These are phyloP conservation scores for Fomitopsis betulina DNA, from an alignment of 1,284 basidiomycete species.

Conservation along the genomic window DNA sequence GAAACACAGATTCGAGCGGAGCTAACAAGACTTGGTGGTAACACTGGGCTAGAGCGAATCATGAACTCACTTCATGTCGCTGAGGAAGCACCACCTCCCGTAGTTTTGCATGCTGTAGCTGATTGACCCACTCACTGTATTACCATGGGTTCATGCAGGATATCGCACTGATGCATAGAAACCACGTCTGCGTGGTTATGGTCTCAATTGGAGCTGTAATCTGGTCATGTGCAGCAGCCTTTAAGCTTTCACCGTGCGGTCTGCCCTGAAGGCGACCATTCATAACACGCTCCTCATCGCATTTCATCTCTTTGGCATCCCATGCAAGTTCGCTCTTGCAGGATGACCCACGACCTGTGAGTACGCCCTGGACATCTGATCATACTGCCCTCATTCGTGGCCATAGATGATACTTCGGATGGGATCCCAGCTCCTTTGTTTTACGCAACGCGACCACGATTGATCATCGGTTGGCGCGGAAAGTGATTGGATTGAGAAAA, in stretches of 20 bases:
- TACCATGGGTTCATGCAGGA: background rate
- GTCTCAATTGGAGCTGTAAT: too few species aligned
- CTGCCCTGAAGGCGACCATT: background rate
- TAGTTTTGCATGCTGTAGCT: background rate
- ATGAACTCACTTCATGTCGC: constrained; percentile 38
- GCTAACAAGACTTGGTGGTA: constrained; percentile 57
- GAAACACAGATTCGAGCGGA: constrained; percentile 52
- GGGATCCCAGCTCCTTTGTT: too few species aligned
- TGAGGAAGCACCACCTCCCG: background rate
- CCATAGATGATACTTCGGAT: too few species aligned
- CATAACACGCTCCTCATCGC: background rate
- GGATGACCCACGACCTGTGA: too few species aligned
- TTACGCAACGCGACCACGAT: too few species aligned
- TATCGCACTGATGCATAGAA: too few species aligned
- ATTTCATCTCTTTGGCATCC: background rate
- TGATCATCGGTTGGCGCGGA: too few species aligned
- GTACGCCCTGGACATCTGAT: too few species aligned
- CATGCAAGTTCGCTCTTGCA: background rate
- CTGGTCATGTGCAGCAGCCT: background rate
- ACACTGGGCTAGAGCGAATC: constrained; percentile 40
- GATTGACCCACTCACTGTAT: background rate
- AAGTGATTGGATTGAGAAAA: too few species aligned
- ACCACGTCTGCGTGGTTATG: too few species aligned
- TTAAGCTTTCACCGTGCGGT: background rate
- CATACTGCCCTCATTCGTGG: too few species aligned